Evolutionary conservation across 306 rosid species (phyloP).

Genomic region (Quercus agrifolia): DNA sequence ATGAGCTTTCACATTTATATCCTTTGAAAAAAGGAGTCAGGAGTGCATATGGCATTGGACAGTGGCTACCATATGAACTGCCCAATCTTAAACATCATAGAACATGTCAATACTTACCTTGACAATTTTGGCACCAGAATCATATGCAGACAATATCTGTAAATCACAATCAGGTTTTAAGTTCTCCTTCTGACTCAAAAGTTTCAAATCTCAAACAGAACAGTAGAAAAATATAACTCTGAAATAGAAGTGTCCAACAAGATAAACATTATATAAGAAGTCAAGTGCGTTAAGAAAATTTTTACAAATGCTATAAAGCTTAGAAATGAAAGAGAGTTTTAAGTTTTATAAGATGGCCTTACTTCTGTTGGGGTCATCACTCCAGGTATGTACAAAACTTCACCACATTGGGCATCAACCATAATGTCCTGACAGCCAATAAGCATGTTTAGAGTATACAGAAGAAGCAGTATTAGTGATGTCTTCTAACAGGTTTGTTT

Average conservation of each 20-base stretch:
- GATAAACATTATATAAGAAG: conserved; percentile 4
- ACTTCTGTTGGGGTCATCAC: conserved; percentile 97
- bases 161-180: conserved; percentile 18
- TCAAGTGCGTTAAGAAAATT: conserved; percentile 1
- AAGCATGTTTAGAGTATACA: background rate
- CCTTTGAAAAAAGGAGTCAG: conserved; percentile 8
- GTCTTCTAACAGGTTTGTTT: background rate
- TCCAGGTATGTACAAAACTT: conserved; percentile 79
- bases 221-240: background rate
- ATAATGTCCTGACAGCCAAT: conserved; percentile 53
- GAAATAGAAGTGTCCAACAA: background rate
- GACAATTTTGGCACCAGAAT: conserved; percentile 74
- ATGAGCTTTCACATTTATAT: background rate
- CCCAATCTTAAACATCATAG: conserved; percentile 2
- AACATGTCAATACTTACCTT: conserved; percentile 47
- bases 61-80: background rate
- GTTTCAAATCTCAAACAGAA: conserved; percentile 7
- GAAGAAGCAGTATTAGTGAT: background rate
- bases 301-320: conserved; percentile 9
- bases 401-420: conserved; percentile 41
- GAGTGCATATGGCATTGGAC: background rate
- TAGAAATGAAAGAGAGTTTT: background rate
- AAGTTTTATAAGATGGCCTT: conserved; percentile 24
- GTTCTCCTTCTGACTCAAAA: background rate
- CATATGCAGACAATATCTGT: conserved; percentile 70